Conservation (phyloP, 768 basidiomycete species). For the Cyclocybe cylindracea region DNA sequence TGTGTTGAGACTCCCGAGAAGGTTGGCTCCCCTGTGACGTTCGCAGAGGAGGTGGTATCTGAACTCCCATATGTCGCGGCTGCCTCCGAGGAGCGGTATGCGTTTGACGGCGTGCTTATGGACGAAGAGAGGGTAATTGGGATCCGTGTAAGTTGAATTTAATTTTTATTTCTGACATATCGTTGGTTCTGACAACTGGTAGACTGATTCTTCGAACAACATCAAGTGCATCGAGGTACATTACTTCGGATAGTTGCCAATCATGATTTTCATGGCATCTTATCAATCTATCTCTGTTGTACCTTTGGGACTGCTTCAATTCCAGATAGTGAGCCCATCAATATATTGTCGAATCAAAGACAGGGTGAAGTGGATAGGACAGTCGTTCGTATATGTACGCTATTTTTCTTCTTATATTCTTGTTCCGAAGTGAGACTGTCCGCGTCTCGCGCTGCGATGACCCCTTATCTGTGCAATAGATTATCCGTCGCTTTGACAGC, state of each 20-base stretch:
- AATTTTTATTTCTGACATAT: not conserved
- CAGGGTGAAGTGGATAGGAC: conserved; percentile 7
- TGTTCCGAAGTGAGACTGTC: no score
- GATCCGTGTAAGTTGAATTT: conserved; percentile 22
- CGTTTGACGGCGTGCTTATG: conserved; percentile 33
- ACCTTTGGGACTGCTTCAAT: no score
- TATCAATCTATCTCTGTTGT: no score
- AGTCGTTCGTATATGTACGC: not conserved
- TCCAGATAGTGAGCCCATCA: not conserved
- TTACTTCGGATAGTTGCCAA: conserved; percentile 17
- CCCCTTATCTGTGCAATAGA: no score
- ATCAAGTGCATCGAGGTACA: conserved; percentile 15
- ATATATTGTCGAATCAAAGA: conserved; percentile 12
- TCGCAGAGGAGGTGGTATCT: conserved; percentile 19
- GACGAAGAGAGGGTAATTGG: conserved; percentile 41
- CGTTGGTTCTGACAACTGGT: not conserved
- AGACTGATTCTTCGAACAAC: conserved; percentile 11
- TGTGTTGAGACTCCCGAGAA: not conserved
- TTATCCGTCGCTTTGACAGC: no score
- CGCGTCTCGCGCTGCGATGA: no score
- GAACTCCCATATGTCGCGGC: conserved; percentile 24
- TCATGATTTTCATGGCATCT: no score
- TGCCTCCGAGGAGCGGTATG: not conserved
- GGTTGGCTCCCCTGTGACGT: conserved; percentile 10
- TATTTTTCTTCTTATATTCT: not conserved